Evolutionary conservation across 768 basidiomycete genomes (phyloP), one percentile per base, ranked within the genome.

Genomic region (Sistotremastrum suecicum): DNA sequence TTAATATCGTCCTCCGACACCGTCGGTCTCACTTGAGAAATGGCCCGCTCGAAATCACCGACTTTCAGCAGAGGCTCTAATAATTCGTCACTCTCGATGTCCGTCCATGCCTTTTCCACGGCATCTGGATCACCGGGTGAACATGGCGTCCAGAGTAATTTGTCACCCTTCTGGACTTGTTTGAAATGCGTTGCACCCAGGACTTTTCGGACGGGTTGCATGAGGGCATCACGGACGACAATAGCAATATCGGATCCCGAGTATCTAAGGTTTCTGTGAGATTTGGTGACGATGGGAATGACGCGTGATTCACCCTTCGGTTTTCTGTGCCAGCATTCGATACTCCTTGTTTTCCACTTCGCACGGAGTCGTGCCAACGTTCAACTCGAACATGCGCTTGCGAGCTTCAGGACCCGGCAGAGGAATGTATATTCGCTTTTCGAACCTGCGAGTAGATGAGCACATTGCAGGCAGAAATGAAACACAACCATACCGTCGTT

Each of bases 181-280:
- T 90, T 90, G 66, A 99, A 99, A 63, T 99, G 94, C 1, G 91
- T 95, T 2, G 95, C 91, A 20, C 81, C 78, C 42, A 97, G 76
- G 39, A 99, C 89, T 60, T 99, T 98, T 44, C 94, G 79, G 9
- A 99, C 87, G 1, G 94, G 94, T 59, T 98, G 92, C 94, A 98
- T 99, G 51, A 99, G 73, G 0, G 94, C 92, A 57, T 98, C 94
- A 47, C 91, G 82, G 29, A 97, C 94, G 43, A 94, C 71, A 51
- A 92, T 83, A 2, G 92, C 78, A 43, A 99, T 90, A 65, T 98
- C 94, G 5, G 88, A 91, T 5, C 94, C 94, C 32, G 91, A 89
- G 60, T 87, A 95, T 0, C 78, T 78, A 51, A 42, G 12, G 6
- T 34, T 8, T 34, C 20, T 28, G n/a, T 35, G 28, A 20, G 20